Evolutionary conservation across 83 land plant genomes (phyloP).

Genomic region (Thuja plicata): DNA sequence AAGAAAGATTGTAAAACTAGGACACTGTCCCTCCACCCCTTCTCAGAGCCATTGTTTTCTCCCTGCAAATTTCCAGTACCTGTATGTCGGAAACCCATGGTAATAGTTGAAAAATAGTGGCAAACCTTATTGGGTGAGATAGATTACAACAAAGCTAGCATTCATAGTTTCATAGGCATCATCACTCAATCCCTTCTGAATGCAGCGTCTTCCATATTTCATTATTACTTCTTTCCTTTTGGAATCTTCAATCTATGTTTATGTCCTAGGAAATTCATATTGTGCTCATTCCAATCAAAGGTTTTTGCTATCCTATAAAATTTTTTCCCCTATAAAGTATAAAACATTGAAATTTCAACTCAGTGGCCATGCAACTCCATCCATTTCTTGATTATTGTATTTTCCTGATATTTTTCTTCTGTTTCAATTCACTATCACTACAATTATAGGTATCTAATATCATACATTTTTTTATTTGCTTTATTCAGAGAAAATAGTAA

Average conservation of each 20-base stretch:
- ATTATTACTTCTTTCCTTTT: not conserved
- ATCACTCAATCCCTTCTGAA: not conserved
- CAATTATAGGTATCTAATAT: not conserved
- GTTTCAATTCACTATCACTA: not conserved
- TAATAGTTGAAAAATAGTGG: not conserved
- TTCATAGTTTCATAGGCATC: not conserved
- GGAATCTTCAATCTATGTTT: not conserved
- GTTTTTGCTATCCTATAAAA: no score
- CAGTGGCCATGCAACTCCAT: not conserved
- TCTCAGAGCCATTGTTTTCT: not conserved
- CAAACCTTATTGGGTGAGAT: not conserved
- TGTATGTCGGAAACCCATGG: not conserved
- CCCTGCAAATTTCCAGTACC: not conserved
- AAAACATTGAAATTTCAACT: no score
- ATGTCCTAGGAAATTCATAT: not conserved
- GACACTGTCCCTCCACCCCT: not conserved
- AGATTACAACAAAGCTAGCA: not conserved
- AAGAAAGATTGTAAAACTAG: not conserved
- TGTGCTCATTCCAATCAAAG: not conserved
- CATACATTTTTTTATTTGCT: not conserved
- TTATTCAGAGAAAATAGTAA: not conserved
- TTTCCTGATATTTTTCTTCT: not conserved
- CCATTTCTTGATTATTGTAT: not conserved
- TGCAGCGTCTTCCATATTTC: not conserved
- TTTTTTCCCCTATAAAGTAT: no score